Percentiles rank a stretch among this genome's conserved stretches.
phyloP scores from a whole-genome alignment of 257 asterid species.

The Nicotiana benthamiana region DNA sequence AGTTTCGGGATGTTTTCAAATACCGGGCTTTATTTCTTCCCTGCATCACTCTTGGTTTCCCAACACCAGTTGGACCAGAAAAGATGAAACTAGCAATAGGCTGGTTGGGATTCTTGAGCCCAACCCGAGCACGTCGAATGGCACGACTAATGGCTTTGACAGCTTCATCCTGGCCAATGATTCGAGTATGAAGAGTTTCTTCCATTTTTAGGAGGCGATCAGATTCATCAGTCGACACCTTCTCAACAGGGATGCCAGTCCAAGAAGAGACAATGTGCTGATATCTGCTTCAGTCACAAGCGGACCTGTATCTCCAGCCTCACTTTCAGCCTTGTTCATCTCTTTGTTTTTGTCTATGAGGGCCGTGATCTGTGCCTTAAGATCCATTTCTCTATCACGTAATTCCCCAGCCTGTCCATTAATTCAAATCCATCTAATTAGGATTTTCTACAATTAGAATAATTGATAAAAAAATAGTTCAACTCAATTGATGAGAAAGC shows the following conservation, averaged over 20 bases:
- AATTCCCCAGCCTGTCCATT: slow-evolving; percentile 77
- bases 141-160: slow-evolving; percentile 53
- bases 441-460: neutral
- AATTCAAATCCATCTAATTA: neutral
- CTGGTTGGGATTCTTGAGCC: slow-evolving; percentile 46
- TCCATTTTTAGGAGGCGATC: slow-evolving; percentile 96
- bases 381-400: slow-evolving; percentile 95
- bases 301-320: slow-evolving; percentile 82
- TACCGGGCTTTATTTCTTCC: too few relatives aligned
- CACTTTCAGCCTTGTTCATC: slow-evolving; percentile 83
- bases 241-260: slow-evolving; percentile 97
- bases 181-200: slow-evolving; percentile 65
- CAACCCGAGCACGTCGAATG: slow-evolving; percentile 61
- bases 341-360: slow-evolving; percentile 88
- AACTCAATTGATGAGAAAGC: neutral
- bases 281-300: slow-evolving; percentile 86
- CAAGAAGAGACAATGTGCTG: slow-evolving; percentile 92
- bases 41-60: too few relatives aligned
- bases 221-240: slow-evolving; percentile 85
- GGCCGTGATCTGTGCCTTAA: slow-evolving; percentile 78
- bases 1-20: too few relatives aligned
- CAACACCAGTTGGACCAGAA: slow-evolving; percentile 63
- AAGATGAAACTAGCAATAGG: slow-evolving; percentile 63
- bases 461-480: neutral
- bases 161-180: slow-evolving; percentile 61